phyloP scores from a whole-genome alignment of 352 stramenopile species.

The Phytophthora agathidicida region DNA sequence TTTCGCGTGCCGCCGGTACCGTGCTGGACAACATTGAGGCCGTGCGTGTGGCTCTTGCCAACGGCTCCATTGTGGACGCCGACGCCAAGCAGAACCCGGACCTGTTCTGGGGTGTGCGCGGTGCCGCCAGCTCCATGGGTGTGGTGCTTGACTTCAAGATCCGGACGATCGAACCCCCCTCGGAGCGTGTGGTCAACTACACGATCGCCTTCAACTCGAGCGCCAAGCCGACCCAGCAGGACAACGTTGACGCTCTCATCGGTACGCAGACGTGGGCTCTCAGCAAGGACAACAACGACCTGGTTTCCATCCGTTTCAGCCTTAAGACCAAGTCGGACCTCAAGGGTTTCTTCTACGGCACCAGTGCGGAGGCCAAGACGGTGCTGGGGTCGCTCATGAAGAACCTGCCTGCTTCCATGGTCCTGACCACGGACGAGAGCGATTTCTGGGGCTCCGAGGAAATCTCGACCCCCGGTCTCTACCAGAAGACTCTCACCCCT shows the following conservation, averaged over 20 bases:
- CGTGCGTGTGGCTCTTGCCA: conserved; percentile 29
- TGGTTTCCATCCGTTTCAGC: conserved; percentile 29
- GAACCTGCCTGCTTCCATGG: conserved; percentile 22
- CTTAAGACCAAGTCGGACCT: conserved; percentile 19
- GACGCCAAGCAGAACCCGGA: conserved; percentile 23
- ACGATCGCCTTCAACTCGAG: conserved; percentile 25
- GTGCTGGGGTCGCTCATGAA: conserved; percentile 25
- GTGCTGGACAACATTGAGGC: conserved; percentile 31
- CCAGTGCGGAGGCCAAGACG: background rate
- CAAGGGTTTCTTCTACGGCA: conserved; percentile 29
- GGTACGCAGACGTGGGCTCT: conserved; percentile 28
- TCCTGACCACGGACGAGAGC: conserved; percentile 16
- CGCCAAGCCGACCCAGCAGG: conserved; percentile 22
- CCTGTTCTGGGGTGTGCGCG: conserved; percentile 31
- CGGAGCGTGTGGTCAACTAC: conserved; percentile 15
- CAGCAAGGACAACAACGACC: conserved; percentile 32
- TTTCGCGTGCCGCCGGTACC: conserved; percentile 25
- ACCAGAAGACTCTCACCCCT: conserved; percentile 18
- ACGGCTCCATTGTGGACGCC: conserved; percentile 31
- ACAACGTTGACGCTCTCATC: conserved; percentile 28
- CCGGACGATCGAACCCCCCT: conserved; percentile 19
- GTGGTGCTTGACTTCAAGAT: conserved; percentile 33
- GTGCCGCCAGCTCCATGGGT: conserved; percentile 31
- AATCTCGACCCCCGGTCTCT: conserved; percentile 18
- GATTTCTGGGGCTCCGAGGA: conserved; percentile 29